Conservation (phyloP, 2,329 filamentous ascomycete species). For the Apiospora sp. region DNA sequence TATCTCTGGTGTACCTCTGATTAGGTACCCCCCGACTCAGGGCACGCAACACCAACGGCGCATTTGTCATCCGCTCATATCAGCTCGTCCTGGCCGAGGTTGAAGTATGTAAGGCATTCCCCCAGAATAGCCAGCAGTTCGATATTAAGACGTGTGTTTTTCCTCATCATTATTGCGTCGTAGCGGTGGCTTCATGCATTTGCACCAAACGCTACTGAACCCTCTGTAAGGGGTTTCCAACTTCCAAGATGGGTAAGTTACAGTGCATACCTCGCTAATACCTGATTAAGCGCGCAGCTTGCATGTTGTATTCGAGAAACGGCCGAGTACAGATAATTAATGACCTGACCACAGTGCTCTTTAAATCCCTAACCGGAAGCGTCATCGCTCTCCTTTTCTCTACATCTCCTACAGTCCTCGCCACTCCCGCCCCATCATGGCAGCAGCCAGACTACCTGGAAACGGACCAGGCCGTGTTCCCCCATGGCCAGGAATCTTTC, state of each 20-base stretch:
- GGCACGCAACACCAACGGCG: too few relatives aligned
- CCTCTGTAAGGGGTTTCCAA: neutral
- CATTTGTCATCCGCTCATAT: neutral
- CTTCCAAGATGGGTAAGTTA: neutral
- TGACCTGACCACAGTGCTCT: neutral
- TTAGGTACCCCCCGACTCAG: neutral
- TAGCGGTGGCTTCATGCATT: neutral
- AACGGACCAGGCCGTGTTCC: neutral
- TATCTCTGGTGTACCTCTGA: neutral
- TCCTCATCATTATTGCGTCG: neutral
- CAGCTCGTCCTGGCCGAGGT: neutral
- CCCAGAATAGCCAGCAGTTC: neutral
- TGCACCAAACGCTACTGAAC: neutral
- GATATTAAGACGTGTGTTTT: neutral
- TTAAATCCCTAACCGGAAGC: neutral
- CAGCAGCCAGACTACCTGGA: neutral
- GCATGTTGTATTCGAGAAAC: neutral
- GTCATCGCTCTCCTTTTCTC: constrained; percentile 20
- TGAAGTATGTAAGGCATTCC: neutral
- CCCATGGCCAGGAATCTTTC: constrained; percentile 9
- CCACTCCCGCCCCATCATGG: neutral
- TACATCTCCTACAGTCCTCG: neutral
- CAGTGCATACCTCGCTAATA: neutral
- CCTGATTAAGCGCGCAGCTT: neutral
- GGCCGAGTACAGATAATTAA: neutral